Conservation (phyloP, 345 rosid genomes). For the Heritiera littoralis region DNA sequence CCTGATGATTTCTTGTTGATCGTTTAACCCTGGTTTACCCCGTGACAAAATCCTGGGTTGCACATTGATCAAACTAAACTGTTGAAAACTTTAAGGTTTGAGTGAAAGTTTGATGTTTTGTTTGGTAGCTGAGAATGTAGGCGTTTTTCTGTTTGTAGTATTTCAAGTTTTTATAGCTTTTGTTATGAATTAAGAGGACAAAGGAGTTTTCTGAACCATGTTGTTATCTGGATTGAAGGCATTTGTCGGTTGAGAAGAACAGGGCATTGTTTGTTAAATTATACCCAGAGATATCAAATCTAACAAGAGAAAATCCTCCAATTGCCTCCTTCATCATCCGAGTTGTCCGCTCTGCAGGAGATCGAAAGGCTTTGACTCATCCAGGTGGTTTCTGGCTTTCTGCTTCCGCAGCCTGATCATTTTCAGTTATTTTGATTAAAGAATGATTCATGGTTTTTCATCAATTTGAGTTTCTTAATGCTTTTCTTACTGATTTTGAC, state of each 20-base stretch:
- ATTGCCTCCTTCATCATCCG: conserved; percentile 81
- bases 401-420: conserved; percentile 29
- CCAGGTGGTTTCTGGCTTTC: conserved; percentile 52
- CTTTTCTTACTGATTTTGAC: background rate
- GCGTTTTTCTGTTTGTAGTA: conserved; percentile 9
- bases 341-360: conserved; percentile 64
- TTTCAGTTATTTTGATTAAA: background rate
- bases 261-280: conserved; percentile 63
- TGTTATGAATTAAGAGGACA: too few species aligned
- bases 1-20: background rate
- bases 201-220: background rate
- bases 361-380: conserved; percentile 75
- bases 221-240: conserved; percentile 52
- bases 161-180: background rate
- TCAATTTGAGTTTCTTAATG: background rate
- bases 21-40: background rate
- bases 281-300: conserved; percentile 73
- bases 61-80: too few species aligned
- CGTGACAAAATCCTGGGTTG: background rate
- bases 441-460: background rate
- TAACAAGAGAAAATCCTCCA: conserved; percentile 78
- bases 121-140: background rate
- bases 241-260: conserved; percentile 82
- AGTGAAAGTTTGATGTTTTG: conserved; percentile 6
- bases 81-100: too few species aligned